Evolutionary conservation across 2,329 filamentous ascomycete species (phyloP), one percentile per base, ranked within the genome.

Genomic region (Fusarium subtropicale): DNA sequence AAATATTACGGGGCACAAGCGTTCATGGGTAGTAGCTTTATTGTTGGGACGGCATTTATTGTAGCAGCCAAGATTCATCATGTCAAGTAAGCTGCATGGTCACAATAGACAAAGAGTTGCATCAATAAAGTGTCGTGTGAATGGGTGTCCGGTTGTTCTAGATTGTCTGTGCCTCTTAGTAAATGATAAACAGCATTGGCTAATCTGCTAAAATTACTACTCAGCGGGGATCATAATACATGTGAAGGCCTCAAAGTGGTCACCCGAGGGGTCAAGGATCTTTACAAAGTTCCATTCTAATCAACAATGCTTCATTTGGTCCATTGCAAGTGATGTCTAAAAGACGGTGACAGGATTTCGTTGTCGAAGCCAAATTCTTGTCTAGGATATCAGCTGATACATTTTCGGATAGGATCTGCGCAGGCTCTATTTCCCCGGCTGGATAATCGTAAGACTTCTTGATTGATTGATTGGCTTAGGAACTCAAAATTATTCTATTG

Each of bases 1-100:
- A 15, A 7, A 0, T 87, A 86, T 51, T 67, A 73, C 6, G 85
- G 82, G 1, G 84, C 85, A 4, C 84, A 87, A 76, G 75, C 73
- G 1, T 87, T 86, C 66, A 81, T 84, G 0, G 1, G 71, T 58
- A 3, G 76, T 74, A n/a, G 30, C 7, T 36, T 64, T n/a, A n/a
- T 64, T 6, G 22, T 58, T 10, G 56, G 60, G 4, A 45, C 24
- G 12, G 20, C 39, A 8, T 54, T 54, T 26, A 28, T 54, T 16
- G 15, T 54, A 44, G 51, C 39, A 16, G 51, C 51, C 18, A 38
- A n/a, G 22, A 15, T 12, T 1, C 9, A n/a, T 4, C 31, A 50
- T 26, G 45, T 48, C 18, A 33, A 24, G 8, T 28, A 26, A 15
- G 10, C 11, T n/a, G 15, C 7, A 33, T 15, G 4, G 2, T 26